phyloP scores from a whole-genome alignment of 768 basidiomycete genomes.

The Scleroderma bovista region DNA sequence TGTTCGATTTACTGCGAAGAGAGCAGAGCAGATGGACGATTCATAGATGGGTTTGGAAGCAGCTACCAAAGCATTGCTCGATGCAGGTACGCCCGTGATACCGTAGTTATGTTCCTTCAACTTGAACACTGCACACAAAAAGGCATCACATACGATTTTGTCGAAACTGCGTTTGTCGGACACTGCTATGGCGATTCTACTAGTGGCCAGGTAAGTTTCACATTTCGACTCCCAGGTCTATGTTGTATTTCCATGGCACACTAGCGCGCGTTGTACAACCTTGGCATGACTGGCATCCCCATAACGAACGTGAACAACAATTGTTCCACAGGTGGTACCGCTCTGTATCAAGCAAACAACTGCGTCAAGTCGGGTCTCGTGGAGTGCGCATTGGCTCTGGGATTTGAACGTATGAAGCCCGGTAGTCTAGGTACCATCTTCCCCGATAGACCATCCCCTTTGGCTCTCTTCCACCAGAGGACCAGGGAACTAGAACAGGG shows the following conservation, averaged over 20 bases:
- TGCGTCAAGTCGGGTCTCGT: conserved; percentile 63
- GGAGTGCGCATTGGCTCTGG: conserved; percentile 76
- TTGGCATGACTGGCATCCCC: conserved; percentile 80
- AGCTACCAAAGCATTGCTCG: conserved; percentile 79
- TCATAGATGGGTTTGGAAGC: conserved; percentile 82
- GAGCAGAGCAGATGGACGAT: not conserved
- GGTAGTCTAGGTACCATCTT: conserved; percentile 68
- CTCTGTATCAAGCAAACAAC: conserved; percentile 69
- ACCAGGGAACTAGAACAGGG: conserved; percentile 44
- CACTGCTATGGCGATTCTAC: conserved; percentile 81
- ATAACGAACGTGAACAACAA: conserved; percentile 87
- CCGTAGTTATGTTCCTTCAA: not conserved
- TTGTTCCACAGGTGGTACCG: conserved; percentile 77
- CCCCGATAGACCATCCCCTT: conserved; percentile 47
- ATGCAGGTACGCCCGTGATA: conserved; percentile 50
- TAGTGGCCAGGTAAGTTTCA: conserved; percentile 53
- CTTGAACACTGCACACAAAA: not conserved
- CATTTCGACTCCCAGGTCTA: not conserved
- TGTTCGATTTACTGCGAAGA: not conserved
- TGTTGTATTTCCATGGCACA: not conserved
- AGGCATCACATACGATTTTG: conserved; percentile 79
- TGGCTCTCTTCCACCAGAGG: conserved; percentile 37
- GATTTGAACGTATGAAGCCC: conserved; percentile 81
- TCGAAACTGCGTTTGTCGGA: conserved; percentile 72
- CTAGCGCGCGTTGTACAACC: conserved; percentile 73